These are phyloP conservation scores for Eucalyptus pauciflora DNA, from an alignment of 345 rosid species.

Conservation along the genomic window DNA sequence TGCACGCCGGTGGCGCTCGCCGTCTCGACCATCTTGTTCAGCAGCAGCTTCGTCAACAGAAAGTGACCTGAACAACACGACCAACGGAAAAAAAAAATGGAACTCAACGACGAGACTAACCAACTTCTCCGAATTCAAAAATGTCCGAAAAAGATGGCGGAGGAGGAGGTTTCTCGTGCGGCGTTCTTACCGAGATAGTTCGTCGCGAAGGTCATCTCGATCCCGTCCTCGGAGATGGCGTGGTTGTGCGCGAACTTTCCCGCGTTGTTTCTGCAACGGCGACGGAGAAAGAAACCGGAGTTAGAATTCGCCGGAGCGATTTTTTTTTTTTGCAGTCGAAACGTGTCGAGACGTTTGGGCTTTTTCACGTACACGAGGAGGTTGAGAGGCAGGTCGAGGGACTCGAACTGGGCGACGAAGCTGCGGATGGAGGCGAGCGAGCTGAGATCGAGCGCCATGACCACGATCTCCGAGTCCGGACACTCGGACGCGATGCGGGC, in stretches of 20 bases:
- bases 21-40: conserved; percentile 66
- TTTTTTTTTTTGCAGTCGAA: neutral
- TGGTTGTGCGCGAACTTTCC: conserved; percentile 85
- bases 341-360: neutral
- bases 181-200: conserved; percentile 63
- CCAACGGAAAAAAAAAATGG: neutral
- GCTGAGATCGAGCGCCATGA: conserved; percentile 89
- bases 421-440: conserved; percentile 61
- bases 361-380: conserved; percentile 61
- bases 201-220: conserved; percentile 98
- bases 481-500: conserved; percentile 62
- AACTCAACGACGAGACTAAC: neutral
- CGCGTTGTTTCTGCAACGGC: conserved; percentile 74
- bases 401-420: conserved; percentile 62
- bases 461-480: conserved; percentile 53
- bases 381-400: conserved; percentile 67
- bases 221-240: conserved; percentile 87
- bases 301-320: neutral
- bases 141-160: neutral
- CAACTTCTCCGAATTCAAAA: neutral
- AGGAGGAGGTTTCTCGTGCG: neutral
- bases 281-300: neutral
- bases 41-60: conserved; percentile 57
- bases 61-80: conserved; percentile 51
- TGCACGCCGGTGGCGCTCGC: conserved; percentile 51